These are phyloP conservation scores for Skeletonema menzelii DNA, from an alignment of 108 stramenopile species.

Conservation along the genomic window DNA sequence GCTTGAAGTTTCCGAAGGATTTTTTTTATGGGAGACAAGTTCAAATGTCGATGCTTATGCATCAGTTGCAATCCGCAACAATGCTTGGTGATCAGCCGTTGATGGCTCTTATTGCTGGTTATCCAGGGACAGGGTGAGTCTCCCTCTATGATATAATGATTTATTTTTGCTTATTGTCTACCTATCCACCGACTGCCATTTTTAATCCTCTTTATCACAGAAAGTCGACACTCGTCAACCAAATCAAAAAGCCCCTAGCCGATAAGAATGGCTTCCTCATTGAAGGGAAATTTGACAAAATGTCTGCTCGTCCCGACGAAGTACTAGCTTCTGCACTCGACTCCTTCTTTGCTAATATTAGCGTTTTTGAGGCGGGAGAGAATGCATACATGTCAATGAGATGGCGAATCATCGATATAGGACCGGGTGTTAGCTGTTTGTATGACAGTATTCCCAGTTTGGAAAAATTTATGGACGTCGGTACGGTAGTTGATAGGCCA, in stretches of 20 bases:
- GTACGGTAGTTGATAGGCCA: background rate
- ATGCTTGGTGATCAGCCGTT: constrained; percentile 20
- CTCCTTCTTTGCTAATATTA: constrained; percentile 1
- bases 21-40: constrained; percentile 33
- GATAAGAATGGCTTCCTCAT: constrained; percentile 16
- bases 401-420: constrained; percentile 30
- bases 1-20: constrained; percentile 6
- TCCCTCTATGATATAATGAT: background rate
- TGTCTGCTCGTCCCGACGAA: constrained; percentile 21
- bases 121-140: constrained; percentile 32
- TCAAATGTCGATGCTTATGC: constrained; percentile 27
- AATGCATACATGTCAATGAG: constrained; percentile 20
- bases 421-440: constrained; percentile 11
- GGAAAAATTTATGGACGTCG: background rate
- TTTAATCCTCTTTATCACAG: background rate
- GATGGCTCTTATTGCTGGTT: constrained; percentile 31
- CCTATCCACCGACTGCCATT: background rate
- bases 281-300: constrained; percentile 27
- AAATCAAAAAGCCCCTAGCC: constrained; percentile 21
- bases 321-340: constrained; percentile 18
- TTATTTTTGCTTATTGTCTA: background rate
- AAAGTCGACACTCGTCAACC: constrained; percentile 28
- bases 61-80: constrained; percentile 11
- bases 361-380: background rate
- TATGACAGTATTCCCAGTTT: constrained; percentile 28